Evolutionary conservation across 345 rosid genomes (phyloP), one percentile per base, ranked within the genome.

Genomic region (Erodium maritimum): DNA sequence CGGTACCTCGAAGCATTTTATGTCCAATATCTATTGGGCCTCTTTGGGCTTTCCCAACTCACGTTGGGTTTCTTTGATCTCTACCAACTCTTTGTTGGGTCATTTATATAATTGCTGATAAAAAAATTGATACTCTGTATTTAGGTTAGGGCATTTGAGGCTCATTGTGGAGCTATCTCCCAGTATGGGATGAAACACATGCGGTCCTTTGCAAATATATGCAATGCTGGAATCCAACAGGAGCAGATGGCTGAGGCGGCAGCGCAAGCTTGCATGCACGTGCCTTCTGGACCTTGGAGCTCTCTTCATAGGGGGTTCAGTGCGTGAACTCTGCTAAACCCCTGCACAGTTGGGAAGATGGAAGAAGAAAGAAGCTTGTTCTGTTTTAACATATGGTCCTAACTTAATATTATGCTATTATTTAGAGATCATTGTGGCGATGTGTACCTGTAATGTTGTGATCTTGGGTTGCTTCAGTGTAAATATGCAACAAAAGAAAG

Each of bases 131-230:
- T 13, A 9, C 24, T 19, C 48, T 16, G 34, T 21, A 10, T 34
- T 17, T 75, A 84, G 91, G 74, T 80, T 64, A 51, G 57, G 22
- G 63, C 62, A 52, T 85, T 70, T 52, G 73, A 82, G 74, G 64
- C 45, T 17, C 50, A 73, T 21, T 82, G 91, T 21, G 84, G 86
- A 53, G 52, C 62, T 17, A 57, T 68, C 1, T 59, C 80, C 3
- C 65, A 65, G 56, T 85, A 82, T 4, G 88, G 83, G 1, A 62
- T 67, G 72, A 82, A 85, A 59, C 74, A 82, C 25, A 66, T 73
- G 33, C 60, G 88, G 66, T 81, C 70, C 0, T 72, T 85, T 54
- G 91, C 91, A 5, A 85, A 85, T 60, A 54, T 78, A 58, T 85
- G 88, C 77, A 85, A 85, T 50, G 67, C 73, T n/a, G 79, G 86